Evolutionary conservation across 2,329 filamentous ascomycete species (phyloP).

Genomic region (Didymellaceae sp.): DNA sequence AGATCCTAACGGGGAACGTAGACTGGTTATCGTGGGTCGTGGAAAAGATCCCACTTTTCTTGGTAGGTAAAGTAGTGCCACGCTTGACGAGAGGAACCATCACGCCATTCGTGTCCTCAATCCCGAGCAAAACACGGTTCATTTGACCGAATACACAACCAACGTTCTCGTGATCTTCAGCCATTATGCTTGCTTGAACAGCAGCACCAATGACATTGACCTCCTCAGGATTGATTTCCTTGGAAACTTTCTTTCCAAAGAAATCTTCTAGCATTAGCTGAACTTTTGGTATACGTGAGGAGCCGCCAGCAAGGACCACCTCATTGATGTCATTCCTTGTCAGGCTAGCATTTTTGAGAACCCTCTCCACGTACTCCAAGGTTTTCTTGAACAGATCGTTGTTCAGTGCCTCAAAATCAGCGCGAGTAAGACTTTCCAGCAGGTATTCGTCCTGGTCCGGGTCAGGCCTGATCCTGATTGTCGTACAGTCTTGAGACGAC

Average conservation of each 20-base stretch:
- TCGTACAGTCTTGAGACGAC: constrained; percentile 87
- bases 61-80: constrained; percentile 92
- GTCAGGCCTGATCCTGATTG: constrained; percentile 88
- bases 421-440: constrained; percentile 95
- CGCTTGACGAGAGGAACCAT: constrained; percentile 97
- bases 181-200: constrained; percentile 94
- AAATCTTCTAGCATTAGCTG: constrained; percentile 93
- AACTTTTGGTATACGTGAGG: constrained; percentile 98
- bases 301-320: constrained; percentile 97
- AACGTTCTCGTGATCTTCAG: constrained; percentile 82
- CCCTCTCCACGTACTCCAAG: constrained; percentile 97
- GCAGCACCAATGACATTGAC: constrained; percentile 97
- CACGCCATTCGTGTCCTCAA: constrained; percentile 95
- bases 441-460: constrained; percentile 98
- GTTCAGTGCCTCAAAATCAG: constrained; percentile 99
- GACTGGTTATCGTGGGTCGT: constrained; percentile 97
- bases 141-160: constrained; percentile 94
- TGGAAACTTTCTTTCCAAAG: constrained; percentile 98
- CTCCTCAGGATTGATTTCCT: constrained; percentile 99
- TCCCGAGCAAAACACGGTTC: constrained; percentile 94
- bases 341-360: constrained; percentile 96
- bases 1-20: constrained; percentile 93
- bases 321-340: constrained; percentile 95
- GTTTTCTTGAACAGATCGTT: constrained; percentile 99
- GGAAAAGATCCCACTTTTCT: constrained; percentile 99